Percentiles rank a stretch among this genome's conserved stretches.
phyloP scores from a whole-genome alignment of 805 yeast species.

The Saccharomycopsis guyanensis region DNA sequence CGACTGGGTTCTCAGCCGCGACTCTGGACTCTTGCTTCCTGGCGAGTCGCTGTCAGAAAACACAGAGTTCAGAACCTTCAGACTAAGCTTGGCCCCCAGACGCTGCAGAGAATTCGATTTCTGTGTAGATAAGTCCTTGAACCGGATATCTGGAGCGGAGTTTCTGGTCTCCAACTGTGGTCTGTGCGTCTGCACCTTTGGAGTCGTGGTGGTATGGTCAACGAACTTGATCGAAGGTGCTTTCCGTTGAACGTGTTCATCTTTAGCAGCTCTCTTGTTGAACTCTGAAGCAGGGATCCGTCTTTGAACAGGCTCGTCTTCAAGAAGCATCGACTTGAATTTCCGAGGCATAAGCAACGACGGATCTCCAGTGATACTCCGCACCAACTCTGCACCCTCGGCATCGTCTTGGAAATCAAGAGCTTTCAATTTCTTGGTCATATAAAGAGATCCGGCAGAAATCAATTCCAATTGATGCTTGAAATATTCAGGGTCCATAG shows the following conservation, averaged over 20 bases:
- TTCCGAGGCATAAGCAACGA: constrained; percentile 5
- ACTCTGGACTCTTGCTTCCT: not conserved
- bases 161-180: constrained; percentile 4
- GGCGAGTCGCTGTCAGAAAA: not conserved
- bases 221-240: constrained; percentile 14
- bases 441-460: constrained; percentile 23
- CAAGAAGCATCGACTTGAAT: constrained; percentile 18
- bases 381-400: constrained; percentile 34
- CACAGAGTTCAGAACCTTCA: no score
- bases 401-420: constrained; percentile 30
- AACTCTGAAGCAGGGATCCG: constrained; percentile 16
- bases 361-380: constrained; percentile 33
- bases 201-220: not conserved
- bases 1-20: not conserved
- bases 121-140: not conserved
- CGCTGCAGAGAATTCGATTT: not conserved
- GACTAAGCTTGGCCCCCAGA: no score
- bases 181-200: not conserved
- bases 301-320: not conserved
- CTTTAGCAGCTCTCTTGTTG: not conserved
- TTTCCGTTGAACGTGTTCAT: not conserved
- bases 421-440: constrained; percentile 22
- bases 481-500: constrained; percentile 21
- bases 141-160: constrained; percentile 6
- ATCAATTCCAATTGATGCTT: constrained; percentile 20